Conservation (phyloP, 352 stramenopile genomes). For the Lagenidium sp. region DNA sequence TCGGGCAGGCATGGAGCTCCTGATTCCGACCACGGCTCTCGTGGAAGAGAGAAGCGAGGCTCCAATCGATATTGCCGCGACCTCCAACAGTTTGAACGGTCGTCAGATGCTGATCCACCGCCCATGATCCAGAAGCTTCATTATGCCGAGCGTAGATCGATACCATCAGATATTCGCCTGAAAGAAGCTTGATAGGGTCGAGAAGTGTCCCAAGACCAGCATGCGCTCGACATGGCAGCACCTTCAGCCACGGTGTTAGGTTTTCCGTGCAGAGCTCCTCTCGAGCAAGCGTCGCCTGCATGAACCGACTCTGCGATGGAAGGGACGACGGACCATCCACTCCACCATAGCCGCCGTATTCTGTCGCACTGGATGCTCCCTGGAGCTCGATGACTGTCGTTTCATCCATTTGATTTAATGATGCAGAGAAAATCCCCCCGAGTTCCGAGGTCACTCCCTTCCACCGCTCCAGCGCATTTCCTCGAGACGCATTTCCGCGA, state of each 20-base stretch:
- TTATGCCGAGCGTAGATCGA: constrained; percentile 33
- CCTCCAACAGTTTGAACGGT: constrained; percentile 29
- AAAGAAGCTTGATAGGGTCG: constrained; percentile 65
- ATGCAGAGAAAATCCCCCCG: constrained; percentile 75
- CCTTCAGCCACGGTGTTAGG: constrained; percentile 83
- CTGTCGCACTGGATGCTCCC: constrained; percentile 1
- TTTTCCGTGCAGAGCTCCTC: constrained; percentile 88
- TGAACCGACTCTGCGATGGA: no score
- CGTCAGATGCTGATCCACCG: constrained; percentile 49
- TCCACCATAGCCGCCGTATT: constrained; percentile 1
- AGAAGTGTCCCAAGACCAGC: constrained; percentile 58
- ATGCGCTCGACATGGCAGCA: constrained; percentile 67
- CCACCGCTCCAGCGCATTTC: constrained; percentile 30
- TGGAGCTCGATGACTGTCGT: constrained; percentile 22
- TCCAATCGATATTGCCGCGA: constrained; percentile 20
- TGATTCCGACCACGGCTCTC: neutral
- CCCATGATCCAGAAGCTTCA: constrained; percentile 11
- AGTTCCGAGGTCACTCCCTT: constrained; percentile 62
- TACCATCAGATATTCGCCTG: constrained; percentile 55
- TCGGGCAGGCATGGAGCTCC: constrained; percentile 5
- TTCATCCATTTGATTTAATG: constrained; percentile 70
- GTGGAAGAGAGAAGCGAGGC: constrained; percentile 37
- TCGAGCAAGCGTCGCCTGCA: constrained; percentile 58
- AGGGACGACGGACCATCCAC: no score
- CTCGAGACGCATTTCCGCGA: constrained; percentile 2